Evolutionary conservation across 2,329 filamentous ascomycete genomes (phyloP), one percentile per base, ranked within the genome.

Genomic region (Dichotomopilus funicola): DNA sequence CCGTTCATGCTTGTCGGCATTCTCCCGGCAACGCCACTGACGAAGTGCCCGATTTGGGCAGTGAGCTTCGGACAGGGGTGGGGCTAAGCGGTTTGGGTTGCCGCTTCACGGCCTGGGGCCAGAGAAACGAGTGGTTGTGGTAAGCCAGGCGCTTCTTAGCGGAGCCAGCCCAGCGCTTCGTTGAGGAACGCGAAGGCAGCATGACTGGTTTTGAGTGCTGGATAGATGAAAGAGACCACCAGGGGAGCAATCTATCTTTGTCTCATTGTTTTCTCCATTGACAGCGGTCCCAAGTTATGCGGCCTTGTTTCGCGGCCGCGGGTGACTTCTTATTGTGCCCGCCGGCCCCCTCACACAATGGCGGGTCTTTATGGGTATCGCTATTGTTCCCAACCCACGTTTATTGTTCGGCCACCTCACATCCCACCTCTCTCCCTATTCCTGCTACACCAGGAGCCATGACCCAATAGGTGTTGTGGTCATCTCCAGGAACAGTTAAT

Each of bases 61-160:
- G 19, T 27, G 19, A 27, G 19, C 19, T 27, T 27, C 19, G 19
- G 19, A 27, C 19, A 27, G 19, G 19, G 35, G 50, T 31, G 50
- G 38, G 42, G 48, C 51, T 45, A 44, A 44, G 48, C 35, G 11
- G 61, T 63, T 63, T 65, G 58, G 59, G 51, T 33, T 53, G 61
- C 57, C 61, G 62, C 63, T 53, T 42, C 6, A 34, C 19, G 11
- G 41, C 36, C 59, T 58, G 42, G 31, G 51, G 33, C 45, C 50
- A 33, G 46, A 55, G 55, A 53, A 64, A 62, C 50, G 63, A 67
- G 63, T 67, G 65, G 64, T 64, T 63, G 57, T 27, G 49, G 60
- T 46, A 41, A 42, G 43, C 53, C 61, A 33, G 58, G 63, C 63
- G 63, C 62, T 61, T 64, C 61, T 6, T 6, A 31, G 10, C 10